A percentile compares a stretch with the other conserved stretches of the same genome.
Evolutionary conservation across 2,329 filamentous ascomycete genomes (phyloP).

Genomic region (Aspergillus proliferans): DNA sequence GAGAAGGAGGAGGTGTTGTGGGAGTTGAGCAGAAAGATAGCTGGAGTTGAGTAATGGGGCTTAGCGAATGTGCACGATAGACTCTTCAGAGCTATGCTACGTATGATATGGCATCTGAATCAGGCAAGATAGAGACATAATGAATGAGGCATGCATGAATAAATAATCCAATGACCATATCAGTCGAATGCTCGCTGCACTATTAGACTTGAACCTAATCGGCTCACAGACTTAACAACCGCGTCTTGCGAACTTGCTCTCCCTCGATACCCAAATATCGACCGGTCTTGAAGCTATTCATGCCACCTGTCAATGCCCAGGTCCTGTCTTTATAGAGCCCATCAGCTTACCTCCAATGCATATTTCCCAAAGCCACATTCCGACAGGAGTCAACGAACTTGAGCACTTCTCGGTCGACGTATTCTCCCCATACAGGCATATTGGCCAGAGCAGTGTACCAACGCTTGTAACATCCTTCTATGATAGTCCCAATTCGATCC

Average conservation of each 20-base stretch:
- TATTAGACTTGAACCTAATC: no score
- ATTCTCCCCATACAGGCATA: constrained; percentile 2
- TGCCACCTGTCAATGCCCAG: neutral
- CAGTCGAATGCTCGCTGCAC: no score
- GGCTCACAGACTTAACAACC: constrained; percentile 2
- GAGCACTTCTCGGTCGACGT: constrained; percentile 2
- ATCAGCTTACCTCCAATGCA: constrained; percentile 2
- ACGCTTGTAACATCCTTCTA: constrained; percentile 2
- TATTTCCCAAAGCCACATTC: constrained; percentile 1
- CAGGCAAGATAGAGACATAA: no score
- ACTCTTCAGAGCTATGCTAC: no score
- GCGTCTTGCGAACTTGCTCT: neutral
- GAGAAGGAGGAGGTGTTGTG: neutral
- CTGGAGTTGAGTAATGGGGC: neutral
- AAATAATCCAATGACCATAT: no score
- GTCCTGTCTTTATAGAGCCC: neutral
- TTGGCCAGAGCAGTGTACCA: constrained; percentile 4
- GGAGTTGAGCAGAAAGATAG: constrained; percentile 3
- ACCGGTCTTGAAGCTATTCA: constrained; percentile 2
- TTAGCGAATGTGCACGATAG: neutral
- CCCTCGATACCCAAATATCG: constrained; percentile 1
- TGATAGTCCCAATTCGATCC: constrained; percentile 1
- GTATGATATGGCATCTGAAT: no score
- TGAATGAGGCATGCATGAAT: neutral
- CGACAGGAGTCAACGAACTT: constrained; percentile 4